A percentile compares a stretch with the other conserved stretches of the same genome.
These are phyloP conservation scores for Limnanthes douglasii DNA, from an alignment of 345 rosid genomes.

Conservation along the genomic window DNA sequence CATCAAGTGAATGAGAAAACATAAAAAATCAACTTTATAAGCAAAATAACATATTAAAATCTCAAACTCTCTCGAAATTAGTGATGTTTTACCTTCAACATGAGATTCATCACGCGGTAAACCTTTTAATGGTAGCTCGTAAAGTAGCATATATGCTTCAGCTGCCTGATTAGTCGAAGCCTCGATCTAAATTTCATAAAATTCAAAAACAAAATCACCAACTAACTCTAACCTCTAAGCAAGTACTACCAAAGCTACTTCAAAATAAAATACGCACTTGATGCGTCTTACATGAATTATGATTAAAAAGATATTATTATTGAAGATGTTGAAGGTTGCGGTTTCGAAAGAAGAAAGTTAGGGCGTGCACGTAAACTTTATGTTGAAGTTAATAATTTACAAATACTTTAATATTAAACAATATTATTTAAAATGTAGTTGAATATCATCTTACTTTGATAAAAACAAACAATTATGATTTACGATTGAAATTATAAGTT, in stretches of 20 bases:
- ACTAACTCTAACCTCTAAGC: not conserved
- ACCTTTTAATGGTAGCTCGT: conserved; percentile 48
- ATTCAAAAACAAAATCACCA: not conserved
- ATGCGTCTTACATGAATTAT: no score
- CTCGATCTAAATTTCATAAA: conserved; percentile 35
- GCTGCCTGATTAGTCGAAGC: conserved; percentile 70
- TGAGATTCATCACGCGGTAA: conserved; percentile 57
- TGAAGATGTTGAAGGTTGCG: no score
- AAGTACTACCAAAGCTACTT: not conserved
- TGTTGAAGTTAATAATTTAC: no score
- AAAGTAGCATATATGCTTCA: conserved; percentile 66
- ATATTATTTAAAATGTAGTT: no score
- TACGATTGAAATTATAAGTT: no score
- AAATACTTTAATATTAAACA: no score
- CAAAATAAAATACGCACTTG: conserved; percentile 42
- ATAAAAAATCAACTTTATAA: not conserved
- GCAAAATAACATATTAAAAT: not conserved
- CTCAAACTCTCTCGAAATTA: not conserved
- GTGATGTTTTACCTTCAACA: conserved; percentile 28
- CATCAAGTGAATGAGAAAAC: conserved; percentile 32
- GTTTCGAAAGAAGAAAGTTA: no score
- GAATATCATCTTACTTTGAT: no score
- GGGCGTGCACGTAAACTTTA: no score
- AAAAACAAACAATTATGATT: no score
- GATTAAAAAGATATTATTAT: no score